These are phyloP conservation scores for Tothia fuscella DNA, from an alignment of 2,329 filamentous ascomycete species.

Conservation along the genomic window DNA sequence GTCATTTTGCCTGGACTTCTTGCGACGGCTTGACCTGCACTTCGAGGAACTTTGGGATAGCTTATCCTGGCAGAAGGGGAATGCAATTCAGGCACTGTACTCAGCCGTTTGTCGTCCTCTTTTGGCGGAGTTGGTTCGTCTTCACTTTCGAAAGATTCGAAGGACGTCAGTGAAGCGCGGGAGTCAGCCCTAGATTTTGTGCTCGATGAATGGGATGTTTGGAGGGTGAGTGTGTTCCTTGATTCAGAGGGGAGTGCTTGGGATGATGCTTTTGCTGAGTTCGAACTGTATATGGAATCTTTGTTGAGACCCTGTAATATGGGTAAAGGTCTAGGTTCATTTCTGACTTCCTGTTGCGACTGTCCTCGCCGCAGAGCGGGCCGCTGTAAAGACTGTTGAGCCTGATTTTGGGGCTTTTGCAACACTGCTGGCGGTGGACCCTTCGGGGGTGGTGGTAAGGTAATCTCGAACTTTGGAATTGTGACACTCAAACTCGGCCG, in stretches of 20 bases:
- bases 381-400: not conserved
- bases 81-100: not conserved
- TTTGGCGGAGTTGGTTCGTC: slow-evolving; percentile 6
- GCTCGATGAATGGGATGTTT: not conserved
- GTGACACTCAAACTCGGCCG: not conserved
- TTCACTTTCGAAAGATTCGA: slow-evolving; percentile 1
- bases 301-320: not conserved
- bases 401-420: not conserved
- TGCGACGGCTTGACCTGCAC: slow-evolving; percentile 34
- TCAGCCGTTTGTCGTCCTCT: slow-evolving; percentile 2
- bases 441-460: too few relatives aligned
- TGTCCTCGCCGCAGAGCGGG: not conserved
- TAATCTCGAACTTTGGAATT: not conserved
- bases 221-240: not conserved
- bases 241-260: too few relatives aligned
- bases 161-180: slow-evolving; percentile 7
- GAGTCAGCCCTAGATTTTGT: slow-evolving; percentile 5
- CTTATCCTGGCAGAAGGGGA: slow-evolving; percentile 26
- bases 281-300: slow-evolving; percentile 1
- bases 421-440: too few relatives aligned
- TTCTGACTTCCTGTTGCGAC: not conserved
- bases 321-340: not conserved
- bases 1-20: slow-evolving; percentile 17
- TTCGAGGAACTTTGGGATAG: slow-evolving; percentile 37
- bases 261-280: not conserved